Evolutionary conservation across 2,329 filamentous ascomycete species (phyloP).

Genomic region (Penicillium sp.): DNA sequence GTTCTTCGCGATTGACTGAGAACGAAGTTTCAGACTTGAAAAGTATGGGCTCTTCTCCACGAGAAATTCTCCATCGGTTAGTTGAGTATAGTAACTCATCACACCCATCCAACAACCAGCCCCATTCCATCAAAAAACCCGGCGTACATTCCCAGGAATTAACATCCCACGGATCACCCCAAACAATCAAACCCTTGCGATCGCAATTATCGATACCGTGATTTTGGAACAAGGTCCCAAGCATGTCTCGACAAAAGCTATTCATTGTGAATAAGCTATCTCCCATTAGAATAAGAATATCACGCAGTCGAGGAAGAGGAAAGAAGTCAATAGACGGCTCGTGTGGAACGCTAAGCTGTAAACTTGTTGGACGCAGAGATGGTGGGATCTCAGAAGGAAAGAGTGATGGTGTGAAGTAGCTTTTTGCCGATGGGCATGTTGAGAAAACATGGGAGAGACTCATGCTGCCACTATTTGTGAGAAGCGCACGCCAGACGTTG

Average conservation of each 20-base stretch:
- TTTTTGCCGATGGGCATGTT: neutral
- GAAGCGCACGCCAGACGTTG: neutral
- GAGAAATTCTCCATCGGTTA: conserved; percentile 1
- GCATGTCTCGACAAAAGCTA: neutral
- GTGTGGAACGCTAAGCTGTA: neutral
- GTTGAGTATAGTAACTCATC: neutral
- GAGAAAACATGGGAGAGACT: neutral
- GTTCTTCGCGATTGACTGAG: no score
- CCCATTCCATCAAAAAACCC: neutral
- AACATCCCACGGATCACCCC: neutral
- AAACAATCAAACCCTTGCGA: neutral
- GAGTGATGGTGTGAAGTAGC: neutral
- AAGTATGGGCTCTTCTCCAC: neutral
- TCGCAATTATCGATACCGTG: neutral
- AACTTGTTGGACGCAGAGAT: neutral
- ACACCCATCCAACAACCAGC: neutral
- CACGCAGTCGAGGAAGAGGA: neutral
- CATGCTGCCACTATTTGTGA: neutral
- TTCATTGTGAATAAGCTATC: neutral
- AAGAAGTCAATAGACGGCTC: neutral
- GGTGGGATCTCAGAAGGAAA: neutral
- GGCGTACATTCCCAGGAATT: conserved; percentile 1
- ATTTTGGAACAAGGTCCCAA: neutral
- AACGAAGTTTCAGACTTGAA: no score
- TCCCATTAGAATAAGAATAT: neutral